These are phyloP conservation scores for Suillus variegatus DNA, from an alignment of 768 basidiomycete species.

Conservation along the genomic window DNA sequence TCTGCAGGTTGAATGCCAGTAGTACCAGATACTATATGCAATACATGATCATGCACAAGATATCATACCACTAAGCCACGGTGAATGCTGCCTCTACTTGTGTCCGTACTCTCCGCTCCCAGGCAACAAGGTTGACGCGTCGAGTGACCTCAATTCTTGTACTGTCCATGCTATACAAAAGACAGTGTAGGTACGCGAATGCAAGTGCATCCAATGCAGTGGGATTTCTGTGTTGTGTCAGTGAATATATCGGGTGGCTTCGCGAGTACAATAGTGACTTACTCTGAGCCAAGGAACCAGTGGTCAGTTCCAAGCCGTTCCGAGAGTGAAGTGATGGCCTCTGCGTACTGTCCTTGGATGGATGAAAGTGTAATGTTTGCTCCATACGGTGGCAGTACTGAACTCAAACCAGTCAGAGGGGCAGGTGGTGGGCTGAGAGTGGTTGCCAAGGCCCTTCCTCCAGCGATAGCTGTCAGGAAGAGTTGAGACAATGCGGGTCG, in stretches of 20 bases:
- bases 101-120: slow-evolving; percentile 71
- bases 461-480: slow-evolving; percentile 35
- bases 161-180: slow-evolving; percentile 46
- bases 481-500: slow-evolving; percentile 43
- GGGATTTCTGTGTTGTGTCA: slow-evolving; percentile 51
- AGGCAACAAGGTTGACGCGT: slow-evolving; percentile 75
- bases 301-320: slow-evolving; percentile 74
- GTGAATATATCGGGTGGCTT: slow-evolving; percentile 2
- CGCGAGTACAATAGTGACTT: slow-evolving; percentile 21
- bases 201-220: slow-evolving; percentile 81
- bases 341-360: slow-evolving; percentile 61
- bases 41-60: not conserved
- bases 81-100: slow-evolving; percentile 57
- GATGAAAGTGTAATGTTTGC: slow-evolving; percentile 51
- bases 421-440: slow-evolving; percentile 66
- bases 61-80: slow-evolving; percentile 1
- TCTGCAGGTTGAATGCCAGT: not conserved
- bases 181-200: slow-evolving; percentile 78
- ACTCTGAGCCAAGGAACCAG: slow-evolving; percentile 84
- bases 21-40: not conserved
- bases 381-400: slow-evolving; percentile 63
- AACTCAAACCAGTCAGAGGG: slow-evolving; percentile 68
- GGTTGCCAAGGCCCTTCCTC: slow-evolving; percentile 42
- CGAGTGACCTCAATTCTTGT: slow-evolving; percentile 67
- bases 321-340: slow-evolving; percentile 72